Conservation (phyloP, 371 early-diverging fungal genomes). For the Lichtheimia ornata region DNA sequence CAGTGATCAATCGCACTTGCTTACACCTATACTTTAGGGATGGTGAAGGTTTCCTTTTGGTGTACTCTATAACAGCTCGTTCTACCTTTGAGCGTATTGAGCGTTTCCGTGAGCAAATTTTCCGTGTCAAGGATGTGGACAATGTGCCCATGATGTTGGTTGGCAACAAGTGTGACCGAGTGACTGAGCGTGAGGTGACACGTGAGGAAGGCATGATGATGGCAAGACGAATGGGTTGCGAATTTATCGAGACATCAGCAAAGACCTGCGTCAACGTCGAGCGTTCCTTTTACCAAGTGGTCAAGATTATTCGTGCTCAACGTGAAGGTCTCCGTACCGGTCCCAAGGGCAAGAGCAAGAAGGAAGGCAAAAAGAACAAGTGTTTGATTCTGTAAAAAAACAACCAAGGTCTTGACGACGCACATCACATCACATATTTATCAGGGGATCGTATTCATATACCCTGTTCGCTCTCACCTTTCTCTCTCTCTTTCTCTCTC, state of each 20-base stretch:
- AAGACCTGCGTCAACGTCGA: constrained; percentile 79
- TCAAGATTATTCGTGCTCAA: constrained; percentile 50
- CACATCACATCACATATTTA: no score
- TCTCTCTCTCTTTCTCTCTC: no score
- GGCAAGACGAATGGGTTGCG: constrained; percentile 30
- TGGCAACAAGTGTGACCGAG: constrained; percentile 88
- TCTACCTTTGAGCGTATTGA: constrained; percentile 82
- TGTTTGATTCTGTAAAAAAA: constrained; percentile 19
- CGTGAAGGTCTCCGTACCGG: constrained; percentile 22
- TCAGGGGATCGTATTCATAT: no score
- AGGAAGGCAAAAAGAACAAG: constrained; percentile 17
- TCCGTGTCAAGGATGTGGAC: constrained; percentile 79
- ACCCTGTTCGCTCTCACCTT: no score
- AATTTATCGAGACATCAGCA: constrained; percentile 80
- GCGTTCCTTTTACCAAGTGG: constrained; percentile 57
- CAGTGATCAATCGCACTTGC: no score
- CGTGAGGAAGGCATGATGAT: constrained; percentile 44
- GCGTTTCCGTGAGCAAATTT: constrained; percentile 79
- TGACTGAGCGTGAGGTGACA: constrained; percentile 73
- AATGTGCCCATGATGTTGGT: constrained; percentile 85
- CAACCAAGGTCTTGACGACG: background rate
- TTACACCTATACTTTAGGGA: constrained; percentile 38
- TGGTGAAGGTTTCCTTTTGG: constrained; percentile 89
- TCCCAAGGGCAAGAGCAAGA: constrained; percentile 16
- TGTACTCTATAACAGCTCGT: constrained; percentile 84